These are phyloP conservation scores for Boletellus sp. DNA, from an alignment of 768 basidiomycete genomes.

Conservation along the genomic window DNA sequence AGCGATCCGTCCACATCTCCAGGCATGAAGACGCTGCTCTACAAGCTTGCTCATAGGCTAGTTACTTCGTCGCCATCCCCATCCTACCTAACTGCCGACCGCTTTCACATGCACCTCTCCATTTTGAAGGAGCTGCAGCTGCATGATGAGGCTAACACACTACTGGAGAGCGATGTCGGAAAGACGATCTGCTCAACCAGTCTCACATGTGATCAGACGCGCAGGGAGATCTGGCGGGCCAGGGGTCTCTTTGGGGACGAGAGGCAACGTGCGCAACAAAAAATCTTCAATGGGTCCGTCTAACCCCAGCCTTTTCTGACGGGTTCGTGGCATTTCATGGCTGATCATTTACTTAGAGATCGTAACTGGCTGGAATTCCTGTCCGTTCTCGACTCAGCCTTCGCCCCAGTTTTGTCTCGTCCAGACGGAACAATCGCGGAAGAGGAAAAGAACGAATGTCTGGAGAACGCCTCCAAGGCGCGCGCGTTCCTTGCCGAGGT, in stretches of 20 bases:
- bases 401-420: slow-evolving; percentile 37
- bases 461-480: slow-evolving; percentile 40
- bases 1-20: slow-evolving; percentile 60
- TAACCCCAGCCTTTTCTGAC: background rate
- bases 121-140: slow-evolving; percentile 68
- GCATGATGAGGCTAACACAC: slow-evolving; percentile 64
- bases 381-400: slow-evolving; percentile 65
- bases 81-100: slow-evolving; percentile 64
- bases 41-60: slow-evolving; percentile 74
- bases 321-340: slow-evolving; percentile 5
- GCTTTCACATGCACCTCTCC: slow-evolving; percentile 71
- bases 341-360: slow-evolving; percentile 46
- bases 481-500: slow-evolving; percentile 52
- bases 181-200: slow-evolving; percentile 64
- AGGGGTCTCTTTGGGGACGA: slow-evolving; percentile 60
- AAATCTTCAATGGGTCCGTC: slow-evolving; percentile 58
- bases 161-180: slow-evolving; percentile 68
- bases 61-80: slow-evolving; percentile 60
- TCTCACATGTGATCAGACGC: slow-evolving; percentile 69
- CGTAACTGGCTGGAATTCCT: slow-evolving; percentile 87
- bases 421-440: slow-evolving; percentile 29
- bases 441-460: slow-evolving; percentile 35
- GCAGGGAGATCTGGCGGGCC: slow-evolving; percentile 64
- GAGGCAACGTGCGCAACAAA: slow-evolving; percentile 53
- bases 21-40: slow-evolving; percentile 62